phyloP scores from a whole-genome alignment of 768 basidiomycete genomes.

The Dentipellis sp. region DNA sequence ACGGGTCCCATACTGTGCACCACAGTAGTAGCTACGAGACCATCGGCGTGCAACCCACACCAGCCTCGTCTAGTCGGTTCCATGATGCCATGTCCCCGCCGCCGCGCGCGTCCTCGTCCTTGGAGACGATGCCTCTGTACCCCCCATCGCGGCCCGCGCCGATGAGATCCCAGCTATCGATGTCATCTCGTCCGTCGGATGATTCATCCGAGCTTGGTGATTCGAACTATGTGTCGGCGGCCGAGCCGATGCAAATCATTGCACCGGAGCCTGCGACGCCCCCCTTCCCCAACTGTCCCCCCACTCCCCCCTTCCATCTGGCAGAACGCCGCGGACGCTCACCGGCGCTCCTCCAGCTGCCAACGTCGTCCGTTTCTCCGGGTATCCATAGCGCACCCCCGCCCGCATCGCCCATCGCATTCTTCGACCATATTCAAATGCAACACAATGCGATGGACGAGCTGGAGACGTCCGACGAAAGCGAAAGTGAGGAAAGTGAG shows the following conservation, averaged over 20 bases:
- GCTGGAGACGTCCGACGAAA: constrained; percentile 39
- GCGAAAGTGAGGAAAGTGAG: neutral
- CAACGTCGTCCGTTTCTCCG: constrained; percentile 32
- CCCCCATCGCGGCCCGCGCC: constrained; percentile 11
- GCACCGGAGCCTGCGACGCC: neutral
- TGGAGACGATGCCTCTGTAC: constrained; percentile 9
- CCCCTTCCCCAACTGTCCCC: neutral
- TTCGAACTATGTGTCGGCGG: constrained; percentile 16
- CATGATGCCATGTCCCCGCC: constrained; percentile 10
- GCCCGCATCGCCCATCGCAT: constrained; percentile 56
- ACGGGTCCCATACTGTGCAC: constrained; percentile 14
- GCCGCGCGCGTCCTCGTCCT: constrained; percentile 13
- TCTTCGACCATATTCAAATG: constrained; percentile 67
- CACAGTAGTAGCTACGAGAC: neutral
- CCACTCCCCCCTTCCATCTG: neutral
- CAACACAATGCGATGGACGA: constrained; percentile 70
- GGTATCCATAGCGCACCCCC: constrained; percentile 53
- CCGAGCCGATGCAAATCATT: constrained; percentile 1
- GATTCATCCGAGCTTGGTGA: constrained; percentile 13
- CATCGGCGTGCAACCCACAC: neutral
- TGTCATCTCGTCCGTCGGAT: constrained; percentile 2
- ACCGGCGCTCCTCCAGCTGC: constrained; percentile 35
- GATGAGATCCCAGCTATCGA: neutral
- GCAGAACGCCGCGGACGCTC: neutral
- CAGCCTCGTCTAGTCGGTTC: neutral